Conservation (phyloP, 1,284 basidiomycete genomes). For the Bjerkandera adusta region DNA sequence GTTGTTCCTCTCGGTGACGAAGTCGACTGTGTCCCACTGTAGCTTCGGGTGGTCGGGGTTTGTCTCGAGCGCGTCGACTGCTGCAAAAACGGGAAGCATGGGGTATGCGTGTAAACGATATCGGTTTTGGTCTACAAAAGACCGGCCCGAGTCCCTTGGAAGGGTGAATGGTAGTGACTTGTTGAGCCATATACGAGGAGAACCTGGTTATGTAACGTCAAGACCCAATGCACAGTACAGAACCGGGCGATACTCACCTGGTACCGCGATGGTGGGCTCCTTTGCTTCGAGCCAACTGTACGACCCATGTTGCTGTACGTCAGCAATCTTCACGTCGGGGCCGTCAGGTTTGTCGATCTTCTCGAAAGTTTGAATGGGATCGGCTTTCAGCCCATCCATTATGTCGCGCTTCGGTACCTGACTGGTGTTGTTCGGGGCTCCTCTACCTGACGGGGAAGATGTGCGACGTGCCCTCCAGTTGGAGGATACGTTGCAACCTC, state of each 20-base stretch:
- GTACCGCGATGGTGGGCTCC: slow-evolving; percentile 49
- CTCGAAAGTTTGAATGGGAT: no score
- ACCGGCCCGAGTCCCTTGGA: slow-evolving; percentile 41
- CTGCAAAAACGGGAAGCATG: slow-evolving; percentile 47
- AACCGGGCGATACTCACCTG: slow-evolving; percentile 40
- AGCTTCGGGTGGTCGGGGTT: slow-evolving; percentile 27
- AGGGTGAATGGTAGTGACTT: slow-evolving; percentile 53
- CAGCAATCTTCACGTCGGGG: slow-evolving; percentile 28
- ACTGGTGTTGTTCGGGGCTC: no score
- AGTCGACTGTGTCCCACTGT: slow-evolving; percentile 48
- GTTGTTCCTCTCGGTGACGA: slow-evolving; percentile 57
- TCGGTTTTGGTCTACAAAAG: slow-evolving; percentile 50
- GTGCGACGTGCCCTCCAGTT: no score
- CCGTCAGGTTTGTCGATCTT: no score
- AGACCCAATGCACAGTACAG: no score
- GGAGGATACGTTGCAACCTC: no score
- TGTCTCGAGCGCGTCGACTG: slow-evolving; percentile 39
- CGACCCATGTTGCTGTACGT: slow-evolving; percentile 42
- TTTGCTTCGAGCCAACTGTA: slow-evolving; percentile 44
- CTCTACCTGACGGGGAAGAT: no score
- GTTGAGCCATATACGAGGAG: slow-evolving; percentile 27
- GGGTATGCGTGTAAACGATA: slow-evolving; percentile 38
- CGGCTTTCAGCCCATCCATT: no score
- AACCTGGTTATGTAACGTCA: no score
- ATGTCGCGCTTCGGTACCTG: no score